A percentile compares a stretch with the other conserved stretches of the same genome.
Evolutionary conservation across 805 yeast genomes (phyloP).

Genomic region (Lachancea sp.): DNA sequence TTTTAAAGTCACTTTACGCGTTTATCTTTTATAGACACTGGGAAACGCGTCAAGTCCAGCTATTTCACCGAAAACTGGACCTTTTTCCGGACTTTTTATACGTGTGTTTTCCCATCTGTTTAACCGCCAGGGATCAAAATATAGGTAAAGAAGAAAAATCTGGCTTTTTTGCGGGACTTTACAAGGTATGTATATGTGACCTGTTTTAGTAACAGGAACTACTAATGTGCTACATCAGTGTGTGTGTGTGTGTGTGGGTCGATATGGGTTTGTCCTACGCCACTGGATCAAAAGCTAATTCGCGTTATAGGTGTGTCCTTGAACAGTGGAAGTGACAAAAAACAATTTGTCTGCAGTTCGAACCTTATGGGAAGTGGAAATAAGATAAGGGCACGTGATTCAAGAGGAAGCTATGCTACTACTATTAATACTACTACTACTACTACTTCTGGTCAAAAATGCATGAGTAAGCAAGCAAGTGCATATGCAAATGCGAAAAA

Average conservation of each 20-base stretch:
- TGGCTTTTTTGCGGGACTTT: not conserved
- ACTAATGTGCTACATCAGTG: slow-evolving; percentile 2
- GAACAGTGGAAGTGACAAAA: not conserved
- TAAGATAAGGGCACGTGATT: no score
- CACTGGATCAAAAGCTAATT: not conserved
- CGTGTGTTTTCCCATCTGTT: not conserved
- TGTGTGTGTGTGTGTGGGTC: no score
- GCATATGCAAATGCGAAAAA: not conserved
- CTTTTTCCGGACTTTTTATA: no score
- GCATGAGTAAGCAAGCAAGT: no score
- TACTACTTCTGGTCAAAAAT: no score
- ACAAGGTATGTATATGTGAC: not conserved
- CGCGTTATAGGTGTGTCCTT: not conserved
- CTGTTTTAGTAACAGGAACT: not conserved
- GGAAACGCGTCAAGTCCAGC: no score
- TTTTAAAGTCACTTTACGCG: no score
- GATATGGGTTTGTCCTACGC: not conserved
- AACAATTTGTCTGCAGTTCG: not conserved
- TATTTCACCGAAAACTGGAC: no score
- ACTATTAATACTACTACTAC: no score
- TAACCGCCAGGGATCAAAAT: not conserved
- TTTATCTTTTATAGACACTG: no score
- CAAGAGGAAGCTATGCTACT: no score
- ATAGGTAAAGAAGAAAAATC: not conserved
- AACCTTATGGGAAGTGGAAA: not conserved